A percentile compares a stretch with the other conserved stretches of the same genome.
Evolutionary conservation across 1,284 basidiomycete species (phyloP).

Genomic region (Ceratobasidium sp.): DNA sequence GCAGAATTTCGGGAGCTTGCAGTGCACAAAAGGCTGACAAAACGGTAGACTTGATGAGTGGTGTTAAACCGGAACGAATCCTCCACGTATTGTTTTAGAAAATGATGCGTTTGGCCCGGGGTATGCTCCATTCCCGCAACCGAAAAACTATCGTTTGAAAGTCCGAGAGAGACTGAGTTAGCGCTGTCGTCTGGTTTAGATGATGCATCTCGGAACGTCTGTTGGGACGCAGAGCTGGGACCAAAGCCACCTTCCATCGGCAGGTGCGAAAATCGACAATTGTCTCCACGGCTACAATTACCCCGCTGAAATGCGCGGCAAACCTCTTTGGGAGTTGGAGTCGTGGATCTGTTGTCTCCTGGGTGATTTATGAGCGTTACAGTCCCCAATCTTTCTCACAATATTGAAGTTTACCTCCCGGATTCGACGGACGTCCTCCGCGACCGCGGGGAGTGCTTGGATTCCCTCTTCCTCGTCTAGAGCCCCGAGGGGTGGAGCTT

Average conservation of each 20-base stretch:
- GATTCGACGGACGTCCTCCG: neutral
- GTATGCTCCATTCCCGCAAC: constrained; percentile 54
- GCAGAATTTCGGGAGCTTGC: constrained; percentile 63
- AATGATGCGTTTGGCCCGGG: constrained; percentile 68
- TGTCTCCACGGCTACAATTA: constrained; percentile 4
- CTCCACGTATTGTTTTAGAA: constrained; percentile 63
- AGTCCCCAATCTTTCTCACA: neutral
- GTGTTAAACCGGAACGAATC: constrained; percentile 64
- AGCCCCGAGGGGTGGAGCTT: neutral
- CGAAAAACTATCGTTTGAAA: constrained; percentile 20
- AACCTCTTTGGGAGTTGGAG: neutral
- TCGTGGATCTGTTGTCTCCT: neutral
- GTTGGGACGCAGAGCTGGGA: neutral
- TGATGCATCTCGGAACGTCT: constrained; percentile 15
- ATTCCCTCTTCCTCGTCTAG: constrained; percentile 3
- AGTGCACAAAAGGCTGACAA: constrained; percentile 65
- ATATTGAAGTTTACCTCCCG: neutral
- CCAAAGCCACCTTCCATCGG: neutral
- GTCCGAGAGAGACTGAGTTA: neutral
- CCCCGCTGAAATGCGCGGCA: constrained; percentile 16
- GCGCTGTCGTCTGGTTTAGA: neutral
- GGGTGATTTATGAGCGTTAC: neutral
- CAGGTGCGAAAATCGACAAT: neutral
- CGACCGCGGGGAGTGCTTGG: constrained; percentile 3
- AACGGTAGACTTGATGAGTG: constrained; percentile 64